phyloP scores from a whole-genome alignment of 441 rosid genomes.

The Gossypium trilobum region DNA sequence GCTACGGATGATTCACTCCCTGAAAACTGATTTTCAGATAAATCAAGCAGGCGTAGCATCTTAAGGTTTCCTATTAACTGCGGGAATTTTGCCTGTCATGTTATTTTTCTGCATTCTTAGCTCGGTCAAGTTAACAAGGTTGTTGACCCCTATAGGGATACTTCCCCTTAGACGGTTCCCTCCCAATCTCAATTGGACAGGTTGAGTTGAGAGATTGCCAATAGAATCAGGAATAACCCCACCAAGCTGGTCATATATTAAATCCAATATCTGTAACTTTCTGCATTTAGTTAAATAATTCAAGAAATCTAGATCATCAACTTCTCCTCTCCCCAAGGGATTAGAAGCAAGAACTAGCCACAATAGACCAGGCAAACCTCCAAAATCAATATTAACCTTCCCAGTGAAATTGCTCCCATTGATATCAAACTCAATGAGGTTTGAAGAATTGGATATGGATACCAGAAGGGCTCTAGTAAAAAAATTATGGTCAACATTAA shows the following conservation, averaged over 20 bases:
- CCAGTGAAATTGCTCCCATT: slow-evolving; percentile 4
- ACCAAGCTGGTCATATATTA: not conserved
- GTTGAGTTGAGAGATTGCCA: slow-evolving; percentile 15
- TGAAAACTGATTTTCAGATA: not conserved
- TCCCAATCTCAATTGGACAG: not conserved
- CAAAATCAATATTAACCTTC: slow-evolving; percentile 6
- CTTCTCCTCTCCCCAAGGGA: slow-evolving; percentile 9
- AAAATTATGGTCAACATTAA: not conserved
- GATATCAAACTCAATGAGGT: not conserved
- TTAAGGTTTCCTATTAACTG: not conserved
- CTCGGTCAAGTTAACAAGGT: not conserved
- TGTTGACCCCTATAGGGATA: slow-evolving; percentile 3
- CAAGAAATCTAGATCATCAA: slow-evolving; percentile 4
- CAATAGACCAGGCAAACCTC: not conserved
- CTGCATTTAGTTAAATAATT: slow-evolving; percentile 14
- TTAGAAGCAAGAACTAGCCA: not conserved
- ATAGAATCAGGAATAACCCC: slow-evolving; percentile 14
- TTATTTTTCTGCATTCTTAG: not conserved
- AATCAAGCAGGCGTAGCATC: not conserved
- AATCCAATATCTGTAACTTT: not conserved
- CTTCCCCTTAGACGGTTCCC: slow-evolving; percentile 3
- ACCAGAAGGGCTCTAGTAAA: slow-evolving; percentile 10
- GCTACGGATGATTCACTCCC: not conserved
- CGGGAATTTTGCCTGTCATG: slow-evolving; percentile 7
- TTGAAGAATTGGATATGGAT: slow-evolving; percentile 18